These are phyloP conservation scores for Groenewaldozyma tartarivorans DNA, from an alignment of 805 yeast species.

Conservation along the genomic window DNA sequence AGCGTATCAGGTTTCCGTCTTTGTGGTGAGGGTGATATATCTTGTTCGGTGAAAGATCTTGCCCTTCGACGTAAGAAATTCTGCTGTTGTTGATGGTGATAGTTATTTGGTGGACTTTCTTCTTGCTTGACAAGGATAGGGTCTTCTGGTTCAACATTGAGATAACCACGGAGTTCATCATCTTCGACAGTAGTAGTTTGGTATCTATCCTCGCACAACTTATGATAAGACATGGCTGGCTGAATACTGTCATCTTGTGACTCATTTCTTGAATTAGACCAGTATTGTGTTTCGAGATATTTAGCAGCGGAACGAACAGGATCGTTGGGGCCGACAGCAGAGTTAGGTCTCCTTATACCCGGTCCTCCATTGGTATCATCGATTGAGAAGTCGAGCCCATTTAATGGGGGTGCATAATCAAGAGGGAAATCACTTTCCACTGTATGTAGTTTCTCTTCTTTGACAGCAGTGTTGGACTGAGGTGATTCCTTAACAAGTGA, in stretches of 20 bases:
- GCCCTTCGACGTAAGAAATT: neutral
- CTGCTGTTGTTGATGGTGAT: no score
- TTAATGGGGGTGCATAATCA: conserved; percentile 14
- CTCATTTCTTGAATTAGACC: neutral
- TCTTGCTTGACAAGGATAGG: neutral
- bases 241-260: neutral
- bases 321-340: conserved; percentile 4
- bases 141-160: no score
- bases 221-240: no score
- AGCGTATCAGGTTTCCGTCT: neutral
- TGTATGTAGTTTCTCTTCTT: neutral
- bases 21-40: neutral
- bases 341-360: no score
- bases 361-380: no score
- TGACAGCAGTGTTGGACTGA: neutral
- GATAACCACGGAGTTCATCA: no score
- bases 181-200: no score
- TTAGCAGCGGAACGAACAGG: conserved; percentile 15
- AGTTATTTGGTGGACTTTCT: no score
- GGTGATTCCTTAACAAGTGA: no score
- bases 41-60: neutral
- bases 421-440: conserved; percentile 20
- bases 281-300: neutral
- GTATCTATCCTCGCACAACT: no score
- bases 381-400: no score